These are phyloP conservation scores for Metschnikowia gelsemii DNA, from an alignment of 805 yeast species.

Conservation along the genomic window DNA sequence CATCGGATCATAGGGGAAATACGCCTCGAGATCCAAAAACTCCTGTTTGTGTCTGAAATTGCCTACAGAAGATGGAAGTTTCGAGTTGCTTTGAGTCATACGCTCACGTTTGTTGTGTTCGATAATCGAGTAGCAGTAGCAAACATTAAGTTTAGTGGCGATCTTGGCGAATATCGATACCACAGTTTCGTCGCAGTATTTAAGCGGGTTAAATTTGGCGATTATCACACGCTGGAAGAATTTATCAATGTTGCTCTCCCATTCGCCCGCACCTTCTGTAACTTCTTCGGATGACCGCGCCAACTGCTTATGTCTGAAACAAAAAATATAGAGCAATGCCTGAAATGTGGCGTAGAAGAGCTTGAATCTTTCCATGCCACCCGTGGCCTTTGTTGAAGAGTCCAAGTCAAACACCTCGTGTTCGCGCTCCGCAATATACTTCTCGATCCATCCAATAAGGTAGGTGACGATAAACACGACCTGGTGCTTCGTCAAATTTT, in stretches of 20 bases:
- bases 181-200: slow-evolving; percentile 90
- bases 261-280: slow-evolving; percentile 36
- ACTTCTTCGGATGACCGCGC: slow-evolving; percentile 30
- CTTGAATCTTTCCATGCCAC: slow-evolving; percentile 89
- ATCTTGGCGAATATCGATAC: slow-evolving; percentile 91
- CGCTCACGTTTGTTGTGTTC: slow-evolving; percentile 82
- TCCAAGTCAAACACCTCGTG: slow-evolving; percentile 59
- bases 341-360: slow-evolving; percentile 90
- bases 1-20: slow-evolving; percentile 94
- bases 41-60: slow-evolving; percentile 68
- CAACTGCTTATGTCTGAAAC: slow-evolving; percentile 74
- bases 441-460: slow-evolving; percentile 77
- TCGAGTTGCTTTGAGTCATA: slow-evolving; percentile 45
- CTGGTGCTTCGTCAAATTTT: slow-evolving; percentile 66
- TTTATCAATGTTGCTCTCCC: slow-evolving; percentile 83
- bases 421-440: slow-evolving; percentile 82
- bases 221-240: slow-evolving; percentile 83
- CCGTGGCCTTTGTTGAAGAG: slow-evolving; percentile 22
- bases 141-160: slow-evolving; percentile 84
- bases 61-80: slow-evolving; percentile 32
- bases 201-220: slow-evolving; percentile 89
- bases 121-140: slow-evolving; percentile 89
- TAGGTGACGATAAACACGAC: slow-evolving; percentile 80
- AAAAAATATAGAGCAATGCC: slow-evolving; percentile 84
- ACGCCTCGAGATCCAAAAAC: slow-evolving; percentile 86